A percentile compares a stretch with the other conserved stretches of the same genome.
Conservation (phyloP, 2,329 filamentous ascomycete species). For the Ilyonectria sp. region DNA sequence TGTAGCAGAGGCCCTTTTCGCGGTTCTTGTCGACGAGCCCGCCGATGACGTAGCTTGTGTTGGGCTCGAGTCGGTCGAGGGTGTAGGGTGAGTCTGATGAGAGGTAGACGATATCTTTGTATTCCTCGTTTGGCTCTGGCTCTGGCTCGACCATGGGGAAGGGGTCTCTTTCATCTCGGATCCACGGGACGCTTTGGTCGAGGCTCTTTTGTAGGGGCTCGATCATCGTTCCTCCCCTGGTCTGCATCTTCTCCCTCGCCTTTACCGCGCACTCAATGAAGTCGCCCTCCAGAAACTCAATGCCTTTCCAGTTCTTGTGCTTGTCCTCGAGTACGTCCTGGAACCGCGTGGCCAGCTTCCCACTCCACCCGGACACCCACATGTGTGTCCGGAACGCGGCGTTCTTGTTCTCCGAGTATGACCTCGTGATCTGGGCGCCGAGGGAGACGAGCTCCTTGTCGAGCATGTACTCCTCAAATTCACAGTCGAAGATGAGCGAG, state of each 20-base stretch:
- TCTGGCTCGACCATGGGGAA: slow-evolving; percentile 54
- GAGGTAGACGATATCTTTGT: slow-evolving; percentile 81
- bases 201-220: slow-evolving; percentile 67
- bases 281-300: slow-evolving; percentile 80
- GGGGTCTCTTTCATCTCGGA: slow-evolving; percentile 51
- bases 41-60: slow-evolving; percentile 93
- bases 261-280: slow-evolving; percentile 79
- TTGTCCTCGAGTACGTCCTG: slow-evolving; percentile 80
- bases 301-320: slow-evolving; percentile 84
- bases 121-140: slow-evolving; percentile 51
- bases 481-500: slow-evolving; percentile 89
- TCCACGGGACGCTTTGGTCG: slow-evolving; percentile 50
- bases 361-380: slow-evolving; percentile 83
- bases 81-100: slow-evolving; percentile 92
- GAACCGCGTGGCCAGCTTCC: slow-evolving; percentile 82
- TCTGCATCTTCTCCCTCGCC: slow-evolving; percentile 77
- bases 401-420: slow-evolving; percentile 89
- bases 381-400: slow-evolving; percentile 79
- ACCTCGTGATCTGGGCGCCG: slow-evolving; percentile 85
- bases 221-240: slow-evolving; percentile 69
- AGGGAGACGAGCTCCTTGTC: slow-evolving; percentile 90
- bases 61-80: slow-evolving; percentile 85
- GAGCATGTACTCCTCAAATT: slow-evolving; percentile 91
- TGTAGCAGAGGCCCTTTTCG: slow-evolving; percentile 95
- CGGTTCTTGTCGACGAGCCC: slow-evolving; percentile 97